Conservation (phyloP, 257 asterid genomes). For the Fraxinus pennsylvanica region DNA sequence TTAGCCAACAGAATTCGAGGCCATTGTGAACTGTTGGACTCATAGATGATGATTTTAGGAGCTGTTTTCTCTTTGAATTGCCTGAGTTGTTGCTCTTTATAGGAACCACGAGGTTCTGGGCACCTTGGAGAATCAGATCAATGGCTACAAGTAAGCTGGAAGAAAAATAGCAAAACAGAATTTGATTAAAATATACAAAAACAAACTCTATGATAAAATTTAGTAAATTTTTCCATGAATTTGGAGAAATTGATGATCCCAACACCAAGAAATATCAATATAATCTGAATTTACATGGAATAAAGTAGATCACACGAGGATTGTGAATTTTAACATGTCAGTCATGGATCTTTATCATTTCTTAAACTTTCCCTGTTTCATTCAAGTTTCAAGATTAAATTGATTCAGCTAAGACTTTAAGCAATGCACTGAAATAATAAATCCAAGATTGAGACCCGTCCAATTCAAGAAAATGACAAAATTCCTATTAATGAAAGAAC, state of each 20-base stretch:
- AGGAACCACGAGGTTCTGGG: constrained; percentile 43
- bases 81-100: constrained; percentile 23
- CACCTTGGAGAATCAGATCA: not conserved
- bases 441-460: constrained; percentile 9
- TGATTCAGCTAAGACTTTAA: not conserved
- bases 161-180: not conserved
- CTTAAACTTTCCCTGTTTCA: not conserved
- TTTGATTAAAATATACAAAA: not conserved
- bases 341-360: not conserved
- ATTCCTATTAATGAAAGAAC: not conserved
- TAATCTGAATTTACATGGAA: not conserved
- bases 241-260: not conserved
- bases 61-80: constrained; percentile 49
- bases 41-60: constrained; percentile 37
- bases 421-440: not conserved
- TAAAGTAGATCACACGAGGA: not conserved
- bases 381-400: not conserved
- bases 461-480: constrained; percentile 1
- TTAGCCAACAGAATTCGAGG: constrained; percentile 76
- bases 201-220: not conserved
- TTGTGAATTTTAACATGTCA: not conserved
- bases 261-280: not conserved
- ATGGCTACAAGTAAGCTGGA: constrained; percentile 1
- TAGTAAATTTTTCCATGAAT: not conserved
- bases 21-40: constrained; percentile 57